Base-by-base conservation (phyloP, 1,284 basidiomycete species). In the Sphaerobolus stellatus region DNA sequence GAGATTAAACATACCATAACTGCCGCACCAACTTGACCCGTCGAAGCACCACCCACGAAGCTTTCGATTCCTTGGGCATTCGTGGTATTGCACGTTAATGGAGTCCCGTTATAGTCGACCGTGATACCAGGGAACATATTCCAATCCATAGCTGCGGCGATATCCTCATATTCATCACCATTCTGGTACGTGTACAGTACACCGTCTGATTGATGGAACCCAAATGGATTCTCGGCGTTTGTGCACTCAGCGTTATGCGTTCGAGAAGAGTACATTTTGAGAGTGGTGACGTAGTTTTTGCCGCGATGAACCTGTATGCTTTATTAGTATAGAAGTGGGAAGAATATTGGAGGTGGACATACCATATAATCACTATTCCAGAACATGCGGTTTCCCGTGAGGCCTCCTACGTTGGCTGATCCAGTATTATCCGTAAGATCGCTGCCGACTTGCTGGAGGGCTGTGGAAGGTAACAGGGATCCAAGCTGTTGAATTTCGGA, bases 351-450 rank as follows among this genome's bases (percentile, higher is more conserved):
- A 14, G 16, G 11, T 13, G 28, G 28, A 18, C 69, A 33, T 58
- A 82, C 84, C 82, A 87, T 84, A 62, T 86, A 87, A 62, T 88
- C 86, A 54, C 81, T 83, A 20, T 74, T 73, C 64, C 77, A 88
- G 66, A 88, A 88, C 74, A 82, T 80, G 30, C 78, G 75, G 61
- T 86, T 87, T 3, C 86, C 86, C 1, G 60, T 54, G 24, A 88
- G 62, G n/a, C 70, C 64, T 0, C 84, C 84, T 3, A 75, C 75
- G 60, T 86, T 87, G n/a, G 82, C 83, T 54, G 72, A 73, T 2
- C 63, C 62, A 3, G 70, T 69, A 36, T 69, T 69, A 13, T 62
- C 60, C 25, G 69, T 60, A 14, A 85, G 68, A 38, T 64, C 70
- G 7, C 68, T 62, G 31, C 75, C 72, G 11, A 80, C 76, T 20